Base-by-base conservation (phyloP, 2,329 filamentous ascomycete species). In the Aspergillus pseudoviridinutans region DNA sequence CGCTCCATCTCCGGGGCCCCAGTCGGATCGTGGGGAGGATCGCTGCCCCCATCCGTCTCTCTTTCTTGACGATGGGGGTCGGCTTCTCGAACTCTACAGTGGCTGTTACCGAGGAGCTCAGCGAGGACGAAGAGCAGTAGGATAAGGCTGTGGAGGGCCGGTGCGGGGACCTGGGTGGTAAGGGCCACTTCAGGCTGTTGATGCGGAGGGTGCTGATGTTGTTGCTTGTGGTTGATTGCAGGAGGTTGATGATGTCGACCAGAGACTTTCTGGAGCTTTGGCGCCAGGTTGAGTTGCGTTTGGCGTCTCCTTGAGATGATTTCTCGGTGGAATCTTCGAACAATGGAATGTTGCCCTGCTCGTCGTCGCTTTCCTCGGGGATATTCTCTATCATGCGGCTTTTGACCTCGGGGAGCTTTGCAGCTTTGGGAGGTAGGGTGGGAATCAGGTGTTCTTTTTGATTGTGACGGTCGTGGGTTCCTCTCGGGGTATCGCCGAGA, bases 201-300 rank as follows among this genome's bases (percentile, higher is more conserved):
- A 57, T 25, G 22, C 59, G 56, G 12, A 52, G 51, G 9, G 57
- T 41, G 4, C 17, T 32, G 50, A 53, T 49, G 28, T 50, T 51
- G n/a, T 55, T 28, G 9, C 53, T 49, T 6, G 58, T 50, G 6
- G 61, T 58, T 5, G 44, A 51, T 44, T 57, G 60, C 6, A 57
- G 49, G 22, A 64, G 59, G 47, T 59, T 62, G 35, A 65, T 58
- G 22, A 65, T 51, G 51, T 65, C 63, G 47, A 64, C 51, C 50
- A 65, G 63, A 3, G 63, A 65, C n/a, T 63, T 64, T 17, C 63
- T 61, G 2, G 61, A 56, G 35, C 56, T 63, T 9, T 54, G 54
- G 3, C 59, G 49, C 56, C 59, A 59, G 29, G 55, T 56, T 1
- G 61, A 57, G 10, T 55, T 27, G 14, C 55, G 54, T 49, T 59